These are phyloP conservation scores for Exophiala alcalophila DNA, from an alignment of 2,329 filamentous ascomycete genomes.

Conservation along the genomic window DNA sequence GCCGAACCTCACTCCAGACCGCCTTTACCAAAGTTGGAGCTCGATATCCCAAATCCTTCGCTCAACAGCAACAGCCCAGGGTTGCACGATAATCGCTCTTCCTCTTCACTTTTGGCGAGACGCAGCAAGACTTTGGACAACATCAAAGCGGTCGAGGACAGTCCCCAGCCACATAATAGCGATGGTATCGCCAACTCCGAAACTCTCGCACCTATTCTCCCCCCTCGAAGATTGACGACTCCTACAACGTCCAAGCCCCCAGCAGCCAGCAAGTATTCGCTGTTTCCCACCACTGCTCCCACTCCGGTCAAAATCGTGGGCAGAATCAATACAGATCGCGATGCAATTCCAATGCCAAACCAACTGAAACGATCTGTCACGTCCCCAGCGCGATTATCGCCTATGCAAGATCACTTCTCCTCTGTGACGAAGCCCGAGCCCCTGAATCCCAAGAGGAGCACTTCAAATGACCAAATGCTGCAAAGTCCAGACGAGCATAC, in stretches of 20 bases:
- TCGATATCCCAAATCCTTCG: slow-evolving; percentile 19
- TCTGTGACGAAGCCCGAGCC: slow-evolving; percentile 15
- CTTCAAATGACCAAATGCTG: slow-evolving; percentile 7
- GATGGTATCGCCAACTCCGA: slow-evolving; percentile 7
- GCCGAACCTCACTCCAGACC: slow-evolving; percentile 10
- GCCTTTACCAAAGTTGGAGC: slow-evolving; percentile 23
- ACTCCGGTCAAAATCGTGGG: slow-evolving; percentile 13
- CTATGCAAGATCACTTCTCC: slow-evolving; percentile 22
- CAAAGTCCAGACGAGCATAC: slow-evolving; percentile 26
- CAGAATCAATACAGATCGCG: slow-evolving; percentile 4
- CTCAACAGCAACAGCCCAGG: slow-evolving; percentile 19
- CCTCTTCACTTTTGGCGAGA: slow-evolving; percentile 26
- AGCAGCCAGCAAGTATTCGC: slow-evolving; percentile 27
- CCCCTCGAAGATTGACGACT: slow-evolving; percentile 19
- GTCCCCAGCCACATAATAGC: slow-evolving; percentile 1
- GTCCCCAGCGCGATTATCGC: slow-evolving; percentile 27
- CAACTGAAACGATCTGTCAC: slow-evolving; percentile 25
- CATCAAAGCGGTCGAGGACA: slow-evolving; percentile 19
- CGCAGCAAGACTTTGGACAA: slow-evolving; percentile 27
- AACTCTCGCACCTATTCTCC: slow-evolving; percentile 15
- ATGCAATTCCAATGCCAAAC: neutral
- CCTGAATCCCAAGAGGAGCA: slow-evolving; percentile 14
- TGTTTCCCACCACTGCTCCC: slow-evolving; percentile 27
- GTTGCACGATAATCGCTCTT: slow-evolving; percentile 20
- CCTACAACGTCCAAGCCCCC: slow-evolving; percentile 18